Percentiles rank a stretch among this genome's conserved stretches.
phyloP scores from a whole-genome alignment of 768 basidiomycete genomes.

The Mycena belliarum region DNA sequence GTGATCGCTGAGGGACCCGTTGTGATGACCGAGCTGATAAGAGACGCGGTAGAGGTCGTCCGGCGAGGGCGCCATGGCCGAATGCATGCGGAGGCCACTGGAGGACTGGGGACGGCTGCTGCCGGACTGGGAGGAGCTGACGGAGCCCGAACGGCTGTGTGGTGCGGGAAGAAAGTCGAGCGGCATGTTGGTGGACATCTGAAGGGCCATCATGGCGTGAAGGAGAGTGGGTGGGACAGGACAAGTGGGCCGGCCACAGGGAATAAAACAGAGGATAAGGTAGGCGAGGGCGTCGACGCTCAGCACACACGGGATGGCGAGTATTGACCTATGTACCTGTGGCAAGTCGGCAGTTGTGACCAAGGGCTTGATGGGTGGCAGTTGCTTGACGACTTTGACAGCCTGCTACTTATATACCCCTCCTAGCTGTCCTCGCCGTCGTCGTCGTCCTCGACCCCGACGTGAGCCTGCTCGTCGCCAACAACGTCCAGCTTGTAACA shows the following conservation, averaged over 20 bases:
- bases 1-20: slow-evolving; percentile 45
- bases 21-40: slow-evolving; percentile 53
- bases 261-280: slow-evolving; percentile 19
- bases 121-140: slow-evolving; percentile 74
- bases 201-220: slow-evolving; percentile 65
- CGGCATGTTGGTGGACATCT: slow-evolving; percentile 64
- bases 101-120: slow-evolving; percentile 79
- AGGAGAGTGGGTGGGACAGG: slow-evolving; percentile 4
- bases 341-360: too few relatives aligned
- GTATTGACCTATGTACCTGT: too few relatives aligned
- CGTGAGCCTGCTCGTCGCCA: too few relatives aligned
- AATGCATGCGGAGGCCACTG: slow-evolving; percentile 59
- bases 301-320: neutral
- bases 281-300: slow-evolving; percentile 1
- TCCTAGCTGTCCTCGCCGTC: too few relatives aligned
- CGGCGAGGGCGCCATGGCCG: slow-evolving; percentile 48
- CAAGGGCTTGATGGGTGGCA: too few relatives aligned
- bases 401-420: too few relatives aligned
- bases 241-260: slow-evolving; percentile 20
- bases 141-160: slow-evolving; percentile 78
- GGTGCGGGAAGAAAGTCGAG: slow-evolving; percentile 70
- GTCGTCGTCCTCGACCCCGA: too few relatives aligned
- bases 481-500: too few relatives aligned
- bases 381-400: too few relatives aligned
- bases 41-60: slow-evolving; percentile 76